phyloP scores from a whole-genome alignment of 164 flowering plant genomes.

The Kalanchoe fedtschenkoi region DNA sequence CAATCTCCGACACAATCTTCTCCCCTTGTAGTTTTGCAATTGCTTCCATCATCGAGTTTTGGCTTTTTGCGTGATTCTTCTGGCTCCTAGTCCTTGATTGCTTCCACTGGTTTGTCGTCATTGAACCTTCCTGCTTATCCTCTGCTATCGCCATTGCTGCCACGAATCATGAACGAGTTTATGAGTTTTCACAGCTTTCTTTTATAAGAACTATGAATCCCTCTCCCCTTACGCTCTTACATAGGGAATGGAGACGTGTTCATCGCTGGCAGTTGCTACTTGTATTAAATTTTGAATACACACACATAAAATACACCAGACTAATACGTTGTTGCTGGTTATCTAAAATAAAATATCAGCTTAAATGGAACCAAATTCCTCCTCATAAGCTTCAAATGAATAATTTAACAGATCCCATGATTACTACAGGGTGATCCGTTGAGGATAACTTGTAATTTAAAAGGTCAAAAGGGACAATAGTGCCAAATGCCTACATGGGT shows the following conservation, averaged over 20 bases:
- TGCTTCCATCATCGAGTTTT: conserved; percentile 13
- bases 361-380: too few species aligned
- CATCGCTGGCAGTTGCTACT: not conserved
- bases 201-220: not conserved
- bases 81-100: conserved; percentile 4
- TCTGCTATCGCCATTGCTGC: conserved; percentile 5
- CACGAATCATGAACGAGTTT: not conserved
- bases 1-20: conserved; percentile 9
- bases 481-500: not conserved
- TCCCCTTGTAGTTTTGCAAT: conserved; percentile 19
- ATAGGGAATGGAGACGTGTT: not conserved
- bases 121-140: conserved; percentile 1
- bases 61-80: not conserved
- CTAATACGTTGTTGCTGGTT: not conserved
- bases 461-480: not conserved
- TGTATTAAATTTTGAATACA: not conserved
- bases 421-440: not conserved
- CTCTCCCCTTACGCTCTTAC: too few species aligned
- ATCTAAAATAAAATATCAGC: not conserved
- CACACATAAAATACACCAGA: not conserved
- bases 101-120: conserved; percentile 8
- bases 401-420: not conserved
- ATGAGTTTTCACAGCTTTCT: not conserved
- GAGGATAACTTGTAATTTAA: too few species aligned
- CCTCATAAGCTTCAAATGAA: not conserved